Percentiles rank a stretch among this genome's conserved stretches.
Evolutionary conservation across 192 early-diverging fungal genomes (phyloP).

Genomic region (Chytriomyces sp.): DNA sequence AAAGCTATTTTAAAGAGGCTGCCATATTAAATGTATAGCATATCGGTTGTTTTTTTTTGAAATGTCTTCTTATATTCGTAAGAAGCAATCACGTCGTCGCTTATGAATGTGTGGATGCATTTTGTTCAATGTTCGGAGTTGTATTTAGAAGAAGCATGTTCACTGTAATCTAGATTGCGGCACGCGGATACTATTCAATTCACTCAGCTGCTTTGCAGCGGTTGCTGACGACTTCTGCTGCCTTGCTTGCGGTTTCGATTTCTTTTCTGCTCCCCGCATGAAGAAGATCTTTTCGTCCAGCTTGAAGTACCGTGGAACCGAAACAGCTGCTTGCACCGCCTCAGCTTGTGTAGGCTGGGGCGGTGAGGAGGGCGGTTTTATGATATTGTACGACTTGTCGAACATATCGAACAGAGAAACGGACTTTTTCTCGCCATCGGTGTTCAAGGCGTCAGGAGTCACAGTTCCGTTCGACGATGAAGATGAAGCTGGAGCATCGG

Average conservation of each 20-base stretch:
- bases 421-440: background rate
- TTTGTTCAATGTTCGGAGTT: no score
- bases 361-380: conserved; percentile 14
- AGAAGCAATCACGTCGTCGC: no score
- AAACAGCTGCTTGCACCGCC: background rate
- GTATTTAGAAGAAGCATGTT: no score
- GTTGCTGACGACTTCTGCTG: background rate
- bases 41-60: no score
- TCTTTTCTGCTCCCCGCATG: background rate
- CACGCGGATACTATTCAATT: conserved; percentile 6
- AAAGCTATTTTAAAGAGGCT: background rate
- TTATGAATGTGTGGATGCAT: no score
- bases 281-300: conserved; percentile 13
- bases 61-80: no score
- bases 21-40: background rate
- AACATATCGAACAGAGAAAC: conserved; percentile 11
- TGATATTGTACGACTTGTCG: conserved; percentile 3
- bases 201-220: background rate
- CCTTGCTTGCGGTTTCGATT: background rate
- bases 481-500: background rate
- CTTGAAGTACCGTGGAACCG: conserved; percentile 10
- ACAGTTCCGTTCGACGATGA: background rate
- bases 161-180: background rate
- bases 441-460: background rate
- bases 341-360: background rate